Evolutionary conservation across 257 asterid species (phyloP).

Genomic region (Lycium barbarum): DNA sequence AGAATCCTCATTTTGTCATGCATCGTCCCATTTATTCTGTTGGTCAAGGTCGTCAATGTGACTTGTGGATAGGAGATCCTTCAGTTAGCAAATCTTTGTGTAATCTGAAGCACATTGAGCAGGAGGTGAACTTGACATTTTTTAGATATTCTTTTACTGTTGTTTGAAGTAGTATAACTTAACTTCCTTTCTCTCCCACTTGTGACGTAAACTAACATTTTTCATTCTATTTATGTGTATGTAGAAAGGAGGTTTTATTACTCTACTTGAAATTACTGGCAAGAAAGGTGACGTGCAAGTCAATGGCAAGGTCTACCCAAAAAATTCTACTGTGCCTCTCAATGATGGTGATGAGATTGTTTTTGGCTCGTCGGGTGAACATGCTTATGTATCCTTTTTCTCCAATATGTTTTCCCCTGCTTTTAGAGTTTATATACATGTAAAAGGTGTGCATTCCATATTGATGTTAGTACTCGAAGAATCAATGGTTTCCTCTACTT

Average conservation of each 20-base stretch:
- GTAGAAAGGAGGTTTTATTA: slow-evolving; percentile 67
- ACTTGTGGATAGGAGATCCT: slow-evolving; percentile 72
- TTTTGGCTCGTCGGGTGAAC: slow-evolving; percentile 68
- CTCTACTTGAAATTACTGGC: slow-evolving; percentile 82
- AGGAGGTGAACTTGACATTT: slow-evolving; percentile 53
- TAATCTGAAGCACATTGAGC: slow-evolving; percentile 64
- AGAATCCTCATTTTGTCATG: slow-evolving; percentile 82
- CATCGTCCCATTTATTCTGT: slow-evolving; percentile 54
- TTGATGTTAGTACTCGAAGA: neutral
- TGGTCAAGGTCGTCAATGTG: slow-evolving; percentile 61
- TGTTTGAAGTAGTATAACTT: slow-evolving; percentile 8
- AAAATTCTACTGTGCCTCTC: slow-evolving; percentile 69
- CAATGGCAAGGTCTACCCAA: slow-evolving; percentile 70
- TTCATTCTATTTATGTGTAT: slow-evolving; percentile 31
- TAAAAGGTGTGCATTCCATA: slow-evolving; percentile 9
- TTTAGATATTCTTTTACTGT: neutral
- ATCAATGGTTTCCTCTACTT: slow-evolving; percentile 51
- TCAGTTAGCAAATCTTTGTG: slow-evolving; percentile 72
- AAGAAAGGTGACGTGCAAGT: slow-evolving; percentile 82
- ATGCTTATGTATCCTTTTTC: slow-evolving; percentile 87
- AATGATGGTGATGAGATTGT: slow-evolving; percentile 88
- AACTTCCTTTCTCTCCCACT: neutral
- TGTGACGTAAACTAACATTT: neutral
- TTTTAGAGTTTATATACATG: slow-evolving; percentile 19
- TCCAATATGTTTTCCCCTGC: slow-evolving; percentile 19